A percentile compares a stretch with the other conserved stretches of the same genome.
phyloP scores from a whole-genome alignment of 1,139 yeast species.

The Hansenula lynferdii region DNA sequence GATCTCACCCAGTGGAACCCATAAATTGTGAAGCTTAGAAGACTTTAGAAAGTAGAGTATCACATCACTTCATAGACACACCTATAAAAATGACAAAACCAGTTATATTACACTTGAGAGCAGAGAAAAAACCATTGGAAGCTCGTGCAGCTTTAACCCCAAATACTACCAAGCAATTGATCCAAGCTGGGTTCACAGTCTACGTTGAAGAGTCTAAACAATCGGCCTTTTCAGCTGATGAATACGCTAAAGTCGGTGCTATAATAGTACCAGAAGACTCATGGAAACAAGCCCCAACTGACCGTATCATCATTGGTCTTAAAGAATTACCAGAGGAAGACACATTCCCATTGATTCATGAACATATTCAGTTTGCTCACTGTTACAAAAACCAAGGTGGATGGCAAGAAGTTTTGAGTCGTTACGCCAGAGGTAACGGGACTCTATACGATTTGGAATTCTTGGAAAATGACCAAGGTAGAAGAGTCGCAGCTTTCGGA shows the following conservation, averaged over 20 bases:
- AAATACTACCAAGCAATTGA: constrained; percentile 72
- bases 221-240: constrained; percentile 70
- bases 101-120: constrained; percentile 76
- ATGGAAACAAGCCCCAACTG: constrained; percentile 88
- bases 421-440: constrained; percentile 93
- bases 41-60: no score
- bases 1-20: background rate
- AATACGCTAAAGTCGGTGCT: constrained; percentile 79
- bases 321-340: constrained; percentile 93
- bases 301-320: constrained; percentile 85
- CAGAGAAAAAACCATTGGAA: constrained; percentile 95
- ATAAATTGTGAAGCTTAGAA: no score
- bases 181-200: constrained; percentile 85
- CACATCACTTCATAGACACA: no score
- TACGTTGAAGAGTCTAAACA: constrained; percentile 85
- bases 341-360: constrained; percentile 86
- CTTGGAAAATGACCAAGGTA: constrained; percentile 87
- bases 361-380: constrained; percentile 97
- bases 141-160: constrained; percentile 98
- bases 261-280: constrained; percentile 87
- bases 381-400: constrained; percentile 98
- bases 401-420: constrained; percentile 83
- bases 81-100: constrained; percentile 10
- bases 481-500: constrained; percentile 99
- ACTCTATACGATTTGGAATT: constrained; percentile 90